Percentiles rank a stretch among this genome's conserved stretches.
Evolutionary conservation across 2,329 filamentous ascomycete genomes (phyloP).

Genomic region (Sclerotinia glacialis): DNA sequence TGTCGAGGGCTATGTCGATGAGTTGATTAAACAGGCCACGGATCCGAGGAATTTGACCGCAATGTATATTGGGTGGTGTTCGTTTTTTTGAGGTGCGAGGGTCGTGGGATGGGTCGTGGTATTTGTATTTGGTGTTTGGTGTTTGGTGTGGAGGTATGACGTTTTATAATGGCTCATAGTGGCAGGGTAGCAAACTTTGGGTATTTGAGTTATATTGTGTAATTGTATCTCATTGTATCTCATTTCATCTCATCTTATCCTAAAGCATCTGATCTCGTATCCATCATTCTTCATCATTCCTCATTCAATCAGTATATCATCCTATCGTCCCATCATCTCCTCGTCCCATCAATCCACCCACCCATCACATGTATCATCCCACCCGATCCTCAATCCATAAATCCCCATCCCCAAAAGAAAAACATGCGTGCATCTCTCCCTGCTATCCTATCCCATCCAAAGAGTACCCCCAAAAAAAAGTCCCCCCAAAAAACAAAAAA

Average conservation of each 20-base stretch:
- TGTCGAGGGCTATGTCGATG: slow-evolving; percentile 96
- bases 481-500: background rate
- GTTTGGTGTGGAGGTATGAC: background rate
- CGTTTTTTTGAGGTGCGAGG: slow-evolving; percentile 52
- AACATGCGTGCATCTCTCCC: background rate
- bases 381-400: background rate
- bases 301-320: background rate
- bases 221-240: background rate
- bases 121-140: background rate
- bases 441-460: background rate
- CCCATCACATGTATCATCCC: background rate
- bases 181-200: background rate
- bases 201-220: too few relatives aligned
- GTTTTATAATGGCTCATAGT: too few relatives aligned
- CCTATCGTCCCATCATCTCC: too few relatives aligned
- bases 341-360: background rate
- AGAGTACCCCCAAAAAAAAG: too few relatives aligned
- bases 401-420: background rate
- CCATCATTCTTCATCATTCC: background rate
- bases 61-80: slow-evolving; percentile 97
- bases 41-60: slow-evolving; percentile 74
- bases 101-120: too few relatives aligned
- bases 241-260: background rate
- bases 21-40: slow-evolving; percentile 83
- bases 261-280: background rate